Conservation (phyloP, 2,329 filamentous ascomycete genomes). For the Cryphonectria japonica region DNA sequence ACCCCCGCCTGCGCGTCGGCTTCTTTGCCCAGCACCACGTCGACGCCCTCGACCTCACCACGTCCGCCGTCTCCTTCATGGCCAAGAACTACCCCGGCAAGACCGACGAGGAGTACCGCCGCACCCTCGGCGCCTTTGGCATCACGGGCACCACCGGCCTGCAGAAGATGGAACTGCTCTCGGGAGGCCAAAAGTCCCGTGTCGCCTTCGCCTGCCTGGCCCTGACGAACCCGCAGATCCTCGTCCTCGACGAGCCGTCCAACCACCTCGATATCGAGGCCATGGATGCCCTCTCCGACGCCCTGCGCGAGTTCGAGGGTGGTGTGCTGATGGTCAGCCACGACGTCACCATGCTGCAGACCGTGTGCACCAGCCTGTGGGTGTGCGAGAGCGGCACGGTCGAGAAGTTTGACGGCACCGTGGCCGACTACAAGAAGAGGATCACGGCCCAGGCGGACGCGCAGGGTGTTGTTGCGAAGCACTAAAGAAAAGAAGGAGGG, state of each 20-base stretch:
- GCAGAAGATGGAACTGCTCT: conserved; percentile 92
- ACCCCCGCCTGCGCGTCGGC: conserved; percentile 86
- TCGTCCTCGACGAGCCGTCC: conserved; percentile 96
- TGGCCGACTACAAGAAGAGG: conserved; percentile 96
- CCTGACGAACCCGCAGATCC: conserved; percentile 90
- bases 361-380: conserved; percentile 92
- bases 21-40: conserved; percentile 99
- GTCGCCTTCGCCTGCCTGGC: conserved; percentile 98
- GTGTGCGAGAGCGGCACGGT: conserved; percentile 94
- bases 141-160: conserved; percentile 94
- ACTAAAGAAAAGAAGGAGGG: conserved; percentile 41
- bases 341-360: conserved; percentile 98
- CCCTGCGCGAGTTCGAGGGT: conserved; percentile 84
- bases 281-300: conserved; percentile 91
- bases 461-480: conserved; percentile 78
- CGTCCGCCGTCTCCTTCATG: conserved; percentile 95
- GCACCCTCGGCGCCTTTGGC: conserved; percentile 88
- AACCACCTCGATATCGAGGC: conserved; percentile 99
- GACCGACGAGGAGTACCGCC: conserved; percentile 94
- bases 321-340: conserved; percentile 98
- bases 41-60: conserved; percentile 88
- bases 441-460: conserved; percentile 88
- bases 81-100: conserved; percentile 86
- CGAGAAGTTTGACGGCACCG: conserved; percentile 93
- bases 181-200: conserved; percentile 97